Conservation (phyloP, 345 rosid species). For the Lumnitzera littorea region DNA sequence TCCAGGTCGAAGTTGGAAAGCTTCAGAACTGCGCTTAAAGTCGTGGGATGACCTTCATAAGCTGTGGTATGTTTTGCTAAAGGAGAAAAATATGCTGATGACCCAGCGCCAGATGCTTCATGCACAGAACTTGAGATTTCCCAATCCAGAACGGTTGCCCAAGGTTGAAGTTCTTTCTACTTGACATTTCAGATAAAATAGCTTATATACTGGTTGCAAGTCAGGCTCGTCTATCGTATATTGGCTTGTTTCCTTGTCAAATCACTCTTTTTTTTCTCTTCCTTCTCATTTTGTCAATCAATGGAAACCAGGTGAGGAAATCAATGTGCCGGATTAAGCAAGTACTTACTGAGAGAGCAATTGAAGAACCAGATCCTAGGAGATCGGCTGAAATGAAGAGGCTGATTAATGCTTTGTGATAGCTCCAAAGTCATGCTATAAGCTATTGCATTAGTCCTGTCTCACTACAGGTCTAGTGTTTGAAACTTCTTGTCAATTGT, state of each 20-base stretch:
- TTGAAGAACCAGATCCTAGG: constrained; percentile 78
- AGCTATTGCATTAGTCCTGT: no score
- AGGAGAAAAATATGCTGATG: constrained; percentile 98
- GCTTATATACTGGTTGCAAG: background rate
- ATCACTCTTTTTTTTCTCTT: background rate
- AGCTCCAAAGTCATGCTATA: background rate
- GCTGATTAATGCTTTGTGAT: constrained; percentile 79
- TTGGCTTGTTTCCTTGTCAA: no score
- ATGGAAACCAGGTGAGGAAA: constrained; percentile 58
- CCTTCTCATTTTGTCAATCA: background rate
- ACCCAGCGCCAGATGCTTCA: constrained; percentile 97
- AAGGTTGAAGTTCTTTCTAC: constrained; percentile 39
- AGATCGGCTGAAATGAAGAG: constrained; percentile 87
- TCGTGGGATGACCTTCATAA: constrained; percentile 92
- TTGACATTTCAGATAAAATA: background rate
- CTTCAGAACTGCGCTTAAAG: constrained; percentile 81
- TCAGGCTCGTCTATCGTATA: no score
- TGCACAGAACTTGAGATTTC: constrained; percentile 72
- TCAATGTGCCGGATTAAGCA: constrained; percentile 88
- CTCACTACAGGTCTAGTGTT: no score
- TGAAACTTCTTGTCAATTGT: no score
- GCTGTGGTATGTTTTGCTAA: constrained; percentile 81
- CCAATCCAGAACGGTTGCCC: constrained; percentile 95
- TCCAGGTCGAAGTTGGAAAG: constrained; percentile 96
- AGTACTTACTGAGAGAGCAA: constrained; percentile 79